Conservation (phyloP, 164 flowering plant genomes). For the Vitis labrusca region DNA sequence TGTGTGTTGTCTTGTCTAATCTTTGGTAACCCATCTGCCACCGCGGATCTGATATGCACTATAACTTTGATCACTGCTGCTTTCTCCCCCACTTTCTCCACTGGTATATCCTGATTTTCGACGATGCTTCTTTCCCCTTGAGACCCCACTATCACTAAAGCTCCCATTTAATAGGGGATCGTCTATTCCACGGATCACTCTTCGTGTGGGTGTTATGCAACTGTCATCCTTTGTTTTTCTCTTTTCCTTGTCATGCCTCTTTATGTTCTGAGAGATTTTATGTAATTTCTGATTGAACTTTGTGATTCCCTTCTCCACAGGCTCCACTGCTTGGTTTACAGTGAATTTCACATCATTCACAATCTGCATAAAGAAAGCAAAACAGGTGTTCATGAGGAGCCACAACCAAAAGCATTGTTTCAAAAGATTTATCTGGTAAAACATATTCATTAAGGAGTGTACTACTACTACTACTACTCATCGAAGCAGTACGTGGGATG, state of each 20-base stretch:
- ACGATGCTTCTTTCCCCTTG: slow-evolving; percentile 68
- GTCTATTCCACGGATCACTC: slow-evolving; percentile 87
- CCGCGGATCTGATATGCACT: slow-evolving; percentile 68
- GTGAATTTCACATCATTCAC: slow-evolving; percentile 93
- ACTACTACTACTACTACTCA: too few species aligned
- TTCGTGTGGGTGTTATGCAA: slow-evolving; percentile 48
- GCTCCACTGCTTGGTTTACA: slow-evolving; percentile 86
- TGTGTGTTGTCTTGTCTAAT: slow-evolving; percentile 30
- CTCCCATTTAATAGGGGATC: slow-evolving; percentile 92
- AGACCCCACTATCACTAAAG: slow-evolving; percentile 69
- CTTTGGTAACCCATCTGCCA: slow-evolving; percentile 81
- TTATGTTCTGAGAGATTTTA: slow-evolving; percentile 82
- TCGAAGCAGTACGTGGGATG: too few species aligned
- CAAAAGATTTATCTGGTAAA: neutral
- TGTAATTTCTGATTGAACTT: slow-evolving; percentile 78
- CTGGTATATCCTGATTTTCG: slow-evolving; percentile 74
- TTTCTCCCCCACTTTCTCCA: slow-evolving; percentile 92
- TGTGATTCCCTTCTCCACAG: slow-evolving; percentile 86
- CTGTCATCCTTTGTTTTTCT: slow-evolving; percentile 80
- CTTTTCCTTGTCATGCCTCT: slow-evolving; percentile 67
- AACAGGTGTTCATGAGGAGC: neutral
- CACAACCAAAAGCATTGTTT: neutral
- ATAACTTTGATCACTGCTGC: slow-evolving; percentile 75
- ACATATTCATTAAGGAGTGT: neutral
- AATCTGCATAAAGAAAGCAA: slow-evolving; percentile 49